Evolutionary conservation across 805 yeast species (phyloP), one percentile per base, ranked within the genome.

Genomic region (Myxozyma vanderwaltii): DNA sequence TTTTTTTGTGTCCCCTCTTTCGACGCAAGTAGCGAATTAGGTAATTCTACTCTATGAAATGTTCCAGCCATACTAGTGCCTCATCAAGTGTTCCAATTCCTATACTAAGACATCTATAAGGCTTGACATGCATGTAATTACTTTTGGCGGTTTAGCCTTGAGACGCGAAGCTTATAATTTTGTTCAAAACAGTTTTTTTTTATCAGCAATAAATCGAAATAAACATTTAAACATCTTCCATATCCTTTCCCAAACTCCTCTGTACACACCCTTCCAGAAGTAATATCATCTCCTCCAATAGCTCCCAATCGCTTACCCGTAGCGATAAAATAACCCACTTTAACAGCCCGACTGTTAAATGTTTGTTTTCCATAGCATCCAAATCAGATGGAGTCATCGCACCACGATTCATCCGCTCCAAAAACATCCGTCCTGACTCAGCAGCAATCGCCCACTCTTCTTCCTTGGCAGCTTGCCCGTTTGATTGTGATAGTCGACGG

Each of bases 281-380:
- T 12, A 27, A 44, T 17, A 67, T 40, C 56, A 52, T 50, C 53
- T 66, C 69, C 4, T 43, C 53, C 49, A 63, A 19, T 8, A 73
- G 40, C 48, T 69, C 74, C 71, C 73, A 67, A 15, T 59, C 63
- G 41, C 65, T 57, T 50, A 62, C 67, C 41, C 62, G 61, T 31
- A 72, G 46, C 23, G 71, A 58, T 51, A 64, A 63, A 29, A 67
- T 63, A 13, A 70, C 70, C 61, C 72, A 58, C 43, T 68, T 61
- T 38, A 86, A 68, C 44, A 87, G 70, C 0, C 91, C 91, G 12
- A 81, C 80, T 27, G 84, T 73, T 51, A 82, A 73, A 61, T 83
- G 77, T 66, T 76, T 79, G 56, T 77, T 74, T 29, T 72, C 70
- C 29, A 83, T 64, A 3, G 71, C 51, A 13, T 65, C 63, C 19